Evolutionary conservation across 2,329 filamentous ascomycete genomes (phyloP).

Genomic region (Neopestalotiopsis sp.): DNA sequence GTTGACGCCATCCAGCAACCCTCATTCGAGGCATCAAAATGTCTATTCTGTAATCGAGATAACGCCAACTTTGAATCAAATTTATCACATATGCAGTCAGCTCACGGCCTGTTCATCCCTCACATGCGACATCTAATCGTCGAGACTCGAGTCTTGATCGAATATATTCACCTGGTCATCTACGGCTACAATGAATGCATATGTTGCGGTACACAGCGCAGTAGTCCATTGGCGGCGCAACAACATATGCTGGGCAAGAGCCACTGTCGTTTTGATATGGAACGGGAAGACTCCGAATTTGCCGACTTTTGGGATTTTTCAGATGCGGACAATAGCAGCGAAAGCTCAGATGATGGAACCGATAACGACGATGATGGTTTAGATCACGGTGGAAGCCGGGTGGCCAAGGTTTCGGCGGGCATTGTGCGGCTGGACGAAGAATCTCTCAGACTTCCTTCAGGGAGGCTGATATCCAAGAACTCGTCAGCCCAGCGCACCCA

Average conservation of each 20-base stretch:
- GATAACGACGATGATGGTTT: slow-evolving; percentile 21
- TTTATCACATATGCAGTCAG: slow-evolving; percentile 52
- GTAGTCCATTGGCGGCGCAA: slow-evolving; percentile 48
- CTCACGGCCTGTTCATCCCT: slow-evolving; percentile 52
- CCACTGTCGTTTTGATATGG: slow-evolving; percentile 32
- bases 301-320: slow-evolving; percentile 36
- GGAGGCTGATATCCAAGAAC: slow-evolving; percentile 39
- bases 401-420: neutral
- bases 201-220: slow-evolving; percentile 49
- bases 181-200: slow-evolving; percentile 55
- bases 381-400: neutral
- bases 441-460: slow-evolving; percentile 40
- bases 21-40: slow-evolving; percentile 35
- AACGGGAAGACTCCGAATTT: slow-evolving; percentile 29
- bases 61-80: slow-evolving; percentile 39
- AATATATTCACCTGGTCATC: slow-evolving; percentile 54
- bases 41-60: slow-evolving; percentile 10
- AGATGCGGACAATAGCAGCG: neutral
- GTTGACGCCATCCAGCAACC: slow-evolving; percentile 44
- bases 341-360: neutral
- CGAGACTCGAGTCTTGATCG: slow-evolving; percentile 51
- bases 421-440: slow-evolving; percentile 28
- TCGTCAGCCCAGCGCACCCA: slow-evolving; percentile 13
- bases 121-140: slow-evolving; percentile 44
- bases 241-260: slow-evolving; percentile 43